Evolutionary conservation across 768 basidiomycete genomes (phyloP).

Genomic region (Auriscalpium orientale): DNA sequence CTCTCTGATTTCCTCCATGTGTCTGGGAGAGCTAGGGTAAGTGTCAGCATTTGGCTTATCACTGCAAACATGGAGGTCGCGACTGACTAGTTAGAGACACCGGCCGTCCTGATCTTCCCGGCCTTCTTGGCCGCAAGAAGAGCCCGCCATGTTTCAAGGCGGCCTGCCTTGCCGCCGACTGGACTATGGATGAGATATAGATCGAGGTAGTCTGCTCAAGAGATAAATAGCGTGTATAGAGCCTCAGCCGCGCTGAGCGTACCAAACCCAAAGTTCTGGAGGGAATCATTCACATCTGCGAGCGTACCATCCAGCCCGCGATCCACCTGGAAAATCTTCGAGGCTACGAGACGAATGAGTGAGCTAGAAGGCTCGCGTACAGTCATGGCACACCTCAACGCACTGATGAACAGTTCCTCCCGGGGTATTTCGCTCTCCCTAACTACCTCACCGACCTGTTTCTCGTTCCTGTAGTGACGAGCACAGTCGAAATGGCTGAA

Average conservation of each 20-base stretch:
- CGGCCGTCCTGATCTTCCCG: slow-evolving; percentile 66
- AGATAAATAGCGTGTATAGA: neutral
- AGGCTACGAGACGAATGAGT: slow-evolving; percentile 1
- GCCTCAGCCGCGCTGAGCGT: neutral
- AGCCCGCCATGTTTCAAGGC: slow-evolving; percentile 67
- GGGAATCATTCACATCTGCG: slow-evolving; percentile 2
- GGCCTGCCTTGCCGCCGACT: slow-evolving; percentile 48
- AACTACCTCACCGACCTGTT: slow-evolving; percentile 51
- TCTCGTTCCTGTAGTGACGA: slow-evolving; percentile 60
- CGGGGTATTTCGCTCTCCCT: slow-evolving; percentile 48
- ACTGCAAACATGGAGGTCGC: neutral
- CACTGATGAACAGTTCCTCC: slow-evolving; percentile 67
- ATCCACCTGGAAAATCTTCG: slow-evolving; percentile 12
- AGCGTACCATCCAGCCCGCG: slow-evolving; percentile 4
- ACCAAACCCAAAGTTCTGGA: slow-evolving; percentile 1
- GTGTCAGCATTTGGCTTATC: neutral
- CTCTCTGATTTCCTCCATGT: slow-evolving; percentile 64
- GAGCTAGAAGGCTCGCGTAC: neutral
- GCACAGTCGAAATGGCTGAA: slow-evolving; percentile 69
- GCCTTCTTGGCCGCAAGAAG: slow-evolving; percentile 51
- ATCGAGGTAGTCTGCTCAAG: slow-evolving; percentile 51
- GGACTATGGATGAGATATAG: slow-evolving; percentile 78
- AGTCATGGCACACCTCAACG: slow-evolving; percentile 14
- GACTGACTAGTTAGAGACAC: slow-evolving; percentile 78
- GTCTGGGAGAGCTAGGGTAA: slow-evolving; percentile 50